A percentile compares a stretch with the other conserved stretches of the same genome.
phyloP scores from a whole-genome alignment of 129 eudicot species.

The Escallonia rubra region DNA sequence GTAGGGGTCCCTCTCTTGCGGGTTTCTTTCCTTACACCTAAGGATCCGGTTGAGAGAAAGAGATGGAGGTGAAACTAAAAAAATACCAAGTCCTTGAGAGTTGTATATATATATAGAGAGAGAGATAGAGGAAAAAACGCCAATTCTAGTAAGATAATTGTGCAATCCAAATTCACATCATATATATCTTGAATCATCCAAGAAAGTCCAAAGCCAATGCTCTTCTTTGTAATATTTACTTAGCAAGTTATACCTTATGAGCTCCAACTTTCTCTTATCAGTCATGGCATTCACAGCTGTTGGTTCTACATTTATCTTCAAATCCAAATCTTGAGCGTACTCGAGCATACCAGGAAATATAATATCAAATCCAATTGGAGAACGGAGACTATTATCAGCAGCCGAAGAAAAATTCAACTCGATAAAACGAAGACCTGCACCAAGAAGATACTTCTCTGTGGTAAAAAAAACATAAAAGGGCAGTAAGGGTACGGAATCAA shows the following conservation, averaged over 20 bases:
- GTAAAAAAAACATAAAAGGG: slow-evolving; percentile 1
- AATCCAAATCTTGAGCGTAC: slow-evolving; percentile 40
- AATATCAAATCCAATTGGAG: slow-evolving; percentile 74
- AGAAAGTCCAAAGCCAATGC: neutral
- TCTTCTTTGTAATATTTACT: no score
- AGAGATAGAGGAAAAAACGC: no score
- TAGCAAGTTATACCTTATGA: slow-evolving; percentile 39
- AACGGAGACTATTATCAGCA: slow-evolving; percentile 33
- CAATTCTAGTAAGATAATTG: neutral
- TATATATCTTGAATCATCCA: neutral
- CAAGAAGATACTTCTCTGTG: slow-evolving; percentile 4
- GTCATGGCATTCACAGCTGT: slow-evolving; percentile 33
- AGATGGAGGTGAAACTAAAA: neutral
- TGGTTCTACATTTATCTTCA: slow-evolving; percentile 37
- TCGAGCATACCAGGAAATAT: slow-evolving; percentile 79
- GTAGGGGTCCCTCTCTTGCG: slow-evolving; percentile 37
- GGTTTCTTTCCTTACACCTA: slow-evolving; percentile 32
- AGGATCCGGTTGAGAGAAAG: neutral
- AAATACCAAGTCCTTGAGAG: neutral
- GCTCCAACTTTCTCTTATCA: slow-evolving; percentile 40
- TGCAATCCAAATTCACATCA: no score
- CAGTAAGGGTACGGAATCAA: neutral
- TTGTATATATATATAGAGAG: no score
- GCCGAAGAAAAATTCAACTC: slow-evolving; percentile 55
- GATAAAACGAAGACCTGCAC: slow-evolving; percentile 61